phyloP scores from a whole-genome alignment of 257 asterid species.

The Anisodus tanguticus region DNA sequence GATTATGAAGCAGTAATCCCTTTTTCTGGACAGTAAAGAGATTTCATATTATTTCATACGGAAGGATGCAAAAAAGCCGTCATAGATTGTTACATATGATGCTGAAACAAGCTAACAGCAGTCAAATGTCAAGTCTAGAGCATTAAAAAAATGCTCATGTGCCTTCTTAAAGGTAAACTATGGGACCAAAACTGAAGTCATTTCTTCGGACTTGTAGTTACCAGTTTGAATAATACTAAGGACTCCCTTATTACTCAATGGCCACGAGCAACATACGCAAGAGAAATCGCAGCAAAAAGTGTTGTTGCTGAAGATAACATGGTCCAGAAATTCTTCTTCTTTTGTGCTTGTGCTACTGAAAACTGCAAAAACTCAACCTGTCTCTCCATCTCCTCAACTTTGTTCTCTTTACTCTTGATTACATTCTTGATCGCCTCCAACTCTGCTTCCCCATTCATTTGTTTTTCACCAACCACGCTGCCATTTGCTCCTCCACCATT shows the following conservation, averaged over 20 bases:
- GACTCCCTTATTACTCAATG: constrained; percentile 46
- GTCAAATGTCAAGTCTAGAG: constrained; percentile 18
- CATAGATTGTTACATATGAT: constrained; percentile 14
- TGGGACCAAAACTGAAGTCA: constrained; percentile 1
- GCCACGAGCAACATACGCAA: constrained; percentile 65
- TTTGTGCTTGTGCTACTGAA: constrained; percentile 57
- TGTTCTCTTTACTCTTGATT: constrained; percentile 51
- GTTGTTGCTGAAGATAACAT: constrained; percentile 72
- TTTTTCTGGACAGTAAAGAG: background rate
- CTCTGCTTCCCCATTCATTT: constrained; percentile 49
- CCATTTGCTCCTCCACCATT: constrained; percentile 38
- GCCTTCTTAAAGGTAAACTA: constrained; percentile 12
- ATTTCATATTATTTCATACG: background rate
- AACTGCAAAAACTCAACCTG: constrained; percentile 54
- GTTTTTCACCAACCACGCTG: background rate
- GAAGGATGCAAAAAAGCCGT: background rate
- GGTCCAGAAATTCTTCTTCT: constrained; percentile 79
- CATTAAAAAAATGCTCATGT: background rate
- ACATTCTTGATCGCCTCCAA: constrained; percentile 64
- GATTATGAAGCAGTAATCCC: background rate
- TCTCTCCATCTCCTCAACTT: constrained; percentile 61
- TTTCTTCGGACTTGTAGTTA: constrained; percentile 5
- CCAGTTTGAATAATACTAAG: background rate
- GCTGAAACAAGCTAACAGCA: constrained; percentile 16
- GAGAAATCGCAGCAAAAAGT: constrained; percentile 61